Conservation (phyloP, 2,329 filamentous ascomycete species). For the Alternaria conjuncta region DNA sequence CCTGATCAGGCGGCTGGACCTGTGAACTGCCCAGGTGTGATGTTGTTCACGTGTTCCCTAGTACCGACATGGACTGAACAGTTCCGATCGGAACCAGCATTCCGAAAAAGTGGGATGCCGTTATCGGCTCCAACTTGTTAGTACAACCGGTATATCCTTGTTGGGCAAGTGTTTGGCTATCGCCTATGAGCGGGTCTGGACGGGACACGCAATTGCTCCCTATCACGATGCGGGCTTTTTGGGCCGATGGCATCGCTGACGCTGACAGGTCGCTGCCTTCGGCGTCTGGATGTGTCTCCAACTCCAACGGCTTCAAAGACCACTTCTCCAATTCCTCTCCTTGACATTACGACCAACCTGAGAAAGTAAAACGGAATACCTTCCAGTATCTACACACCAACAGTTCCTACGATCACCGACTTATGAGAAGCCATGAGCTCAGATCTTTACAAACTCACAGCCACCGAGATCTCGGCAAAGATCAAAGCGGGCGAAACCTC, state of each 20-base stretch:
- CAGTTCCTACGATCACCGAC: fast-evolving
- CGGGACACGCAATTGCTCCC: background rate
- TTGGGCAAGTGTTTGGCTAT: background rate
- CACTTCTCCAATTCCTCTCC: background rate
- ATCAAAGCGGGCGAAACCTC: constrained; percentile 31
- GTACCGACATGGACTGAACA: background rate
- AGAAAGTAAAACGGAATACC: background rate
- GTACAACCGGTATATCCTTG: background rate
- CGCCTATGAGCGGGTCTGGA: background rate
- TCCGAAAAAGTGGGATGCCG: constrained; percentile 7
- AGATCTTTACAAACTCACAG: constrained; percentile 29
- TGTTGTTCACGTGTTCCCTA: background rate
- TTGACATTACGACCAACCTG: background rate
- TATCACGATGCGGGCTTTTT: background rate
- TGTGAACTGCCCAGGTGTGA: background rate
- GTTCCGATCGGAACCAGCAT: background rate
- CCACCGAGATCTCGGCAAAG: constrained; percentile 29
- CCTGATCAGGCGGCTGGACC: background rate
- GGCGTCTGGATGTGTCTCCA: background rate
- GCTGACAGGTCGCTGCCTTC: background rate
- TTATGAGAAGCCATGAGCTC: background rate
- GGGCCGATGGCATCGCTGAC: background rate
- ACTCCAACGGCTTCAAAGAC: background rate
- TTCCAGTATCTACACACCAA: background rate
- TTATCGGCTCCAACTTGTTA: constrained; percentile 3